Conservation (phyloP, 2,329 filamentous ascomycete species). For the Colletotrichum orchidophilum region DNA sequence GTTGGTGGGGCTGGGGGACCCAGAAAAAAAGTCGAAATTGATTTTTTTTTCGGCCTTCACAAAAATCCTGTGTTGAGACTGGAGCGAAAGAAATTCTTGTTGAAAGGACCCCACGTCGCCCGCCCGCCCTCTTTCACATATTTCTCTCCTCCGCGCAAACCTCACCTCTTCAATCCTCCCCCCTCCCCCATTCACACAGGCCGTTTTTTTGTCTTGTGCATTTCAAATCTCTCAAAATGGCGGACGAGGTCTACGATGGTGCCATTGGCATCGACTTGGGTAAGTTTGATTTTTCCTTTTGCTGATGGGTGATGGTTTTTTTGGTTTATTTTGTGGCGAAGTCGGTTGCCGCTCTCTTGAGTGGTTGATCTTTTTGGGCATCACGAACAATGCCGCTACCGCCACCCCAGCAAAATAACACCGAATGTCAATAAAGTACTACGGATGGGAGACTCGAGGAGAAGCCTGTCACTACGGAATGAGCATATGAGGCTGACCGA, state of each 20-base stretch:
- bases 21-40: conserved; percentile 36
- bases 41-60: conserved; percentile 32
- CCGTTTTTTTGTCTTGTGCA: conserved; percentile 35
- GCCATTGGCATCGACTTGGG: conserved; percentile 99
- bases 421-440: not conserved
- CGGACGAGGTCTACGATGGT: conserved; percentile 99
- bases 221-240: conserved; percentile 71
- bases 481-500: conserved; percentile 35
- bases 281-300: conserved; percentile 56
- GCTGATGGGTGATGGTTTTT: conserved; percentile 15
- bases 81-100: conserved; percentile 34
- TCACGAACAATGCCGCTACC: not conserved
- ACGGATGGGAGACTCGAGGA: not conserved
- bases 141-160: conserved; percentile 33
- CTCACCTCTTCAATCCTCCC: conserved; percentile 34
- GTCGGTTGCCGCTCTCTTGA: conserved; percentile 19
- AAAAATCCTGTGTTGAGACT: conserved; percentile 30
- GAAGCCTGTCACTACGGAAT: not conserved
- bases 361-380: not conserved
- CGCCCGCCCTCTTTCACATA: conserved; percentile 29
- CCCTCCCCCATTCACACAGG: conserved; percentile 35
- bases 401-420: not conserved
- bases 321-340: conserved; percentile 16
- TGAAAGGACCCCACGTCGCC: conserved; percentile 35
- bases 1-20: conserved; percentile 28